Conservation (phyloP, 495 filamentous ascomycete species). For the Hyphodiscus hymeniophilus region DNA sequence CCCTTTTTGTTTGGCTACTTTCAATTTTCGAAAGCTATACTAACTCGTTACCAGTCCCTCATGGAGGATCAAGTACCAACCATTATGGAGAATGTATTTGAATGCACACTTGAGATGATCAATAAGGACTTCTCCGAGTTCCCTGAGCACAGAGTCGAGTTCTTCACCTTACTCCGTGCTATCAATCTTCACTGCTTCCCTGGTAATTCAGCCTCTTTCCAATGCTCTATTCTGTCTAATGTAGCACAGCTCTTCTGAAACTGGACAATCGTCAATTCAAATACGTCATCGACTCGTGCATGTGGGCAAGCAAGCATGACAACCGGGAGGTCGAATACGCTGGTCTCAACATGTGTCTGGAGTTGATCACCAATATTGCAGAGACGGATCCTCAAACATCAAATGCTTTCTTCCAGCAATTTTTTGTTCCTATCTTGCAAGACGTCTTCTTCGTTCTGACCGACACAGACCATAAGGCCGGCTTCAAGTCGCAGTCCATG, state of each 20-base stretch:
- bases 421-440: constrained; percentile 89
- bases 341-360: constrained; percentile 97
- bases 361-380: constrained; percentile 94
- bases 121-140: constrained; percentile 99
- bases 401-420: constrained; percentile 93
- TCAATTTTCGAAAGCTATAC: constrained; percentile 10
- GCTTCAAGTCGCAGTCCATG: constrained; percentile 94
- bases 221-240: constrained; percentile 10
- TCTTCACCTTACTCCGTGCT: constrained; percentile 90
- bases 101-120: constrained; percentile 98
- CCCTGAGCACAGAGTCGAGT: constrained; percentile 95
- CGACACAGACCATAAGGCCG: constrained; percentile 96
- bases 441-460: constrained; percentile 98
- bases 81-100: constrained; percentile 98
- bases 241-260: constrained; percentile 63
- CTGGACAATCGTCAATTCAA: constrained; percentile 95
- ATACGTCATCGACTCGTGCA: constrained; percentile 97
- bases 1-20: constrained; percentile 9
- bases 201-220: constrained; percentile 22
- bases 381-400: constrained; percentile 81
- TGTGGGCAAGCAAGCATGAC: constrained; percentile 99
- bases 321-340: constrained; percentile 97
- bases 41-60: constrained; percentile 50
- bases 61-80: constrained; percentile 97
- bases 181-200: constrained; percentile 97